Evolutionary conservation across 495 filamentous ascomycete species (phyloP), one percentile per base, ranked within the genome.

Genomic region (Penicillium subrubescens): DNA sequence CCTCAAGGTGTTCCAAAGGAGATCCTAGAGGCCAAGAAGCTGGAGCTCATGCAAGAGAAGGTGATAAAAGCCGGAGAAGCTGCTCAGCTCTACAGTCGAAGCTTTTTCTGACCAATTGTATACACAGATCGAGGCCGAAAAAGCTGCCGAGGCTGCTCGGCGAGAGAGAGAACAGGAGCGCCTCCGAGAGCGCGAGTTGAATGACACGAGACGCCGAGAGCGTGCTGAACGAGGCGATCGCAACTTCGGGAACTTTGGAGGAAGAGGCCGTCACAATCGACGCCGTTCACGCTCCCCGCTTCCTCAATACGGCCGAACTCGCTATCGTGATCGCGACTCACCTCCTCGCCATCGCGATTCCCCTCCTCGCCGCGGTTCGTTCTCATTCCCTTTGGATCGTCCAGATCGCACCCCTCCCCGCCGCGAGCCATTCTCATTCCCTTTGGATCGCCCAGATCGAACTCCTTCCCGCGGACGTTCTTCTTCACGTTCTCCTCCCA

Each of bases 1-100:
- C 86, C 90, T 1, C 90, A 94, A 74, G 94, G 94, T 51, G 92
- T 99, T 41, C 95, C 95, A 0, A 93, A 96, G 73, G 94, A 98
- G 77, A 81, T 99, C 35, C 74, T 99, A 8, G 96, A 98, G 73
- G 92, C 94, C 5, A 99, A 99, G 83, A 99, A 97, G 78, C 79
- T 90, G 23, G 95, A 98, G 73, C 81, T 99, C 41, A 90, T 94
- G 39, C 92, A 97, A 75, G 92, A 97, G 69, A 96, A 96, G 88
- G 95, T 95, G 76, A 25, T 67, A 58, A 6, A 6, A 3, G 19
- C 34, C 19, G 14, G 37, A 21, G 5, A 19, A 14, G 2, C 15
- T 5, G 19, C 6, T 25, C 1, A 0, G 25, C 11, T 8, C 53
- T 62, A 7, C 23, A 37, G 15, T 23, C n/a, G 10, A 31, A 11